Percentiles rank a stretch among this genome's conserved stretches.
phyloP scores from a whole-genome alignment of 129 eudicot species.

The Scalesia atractyloides region DNA sequence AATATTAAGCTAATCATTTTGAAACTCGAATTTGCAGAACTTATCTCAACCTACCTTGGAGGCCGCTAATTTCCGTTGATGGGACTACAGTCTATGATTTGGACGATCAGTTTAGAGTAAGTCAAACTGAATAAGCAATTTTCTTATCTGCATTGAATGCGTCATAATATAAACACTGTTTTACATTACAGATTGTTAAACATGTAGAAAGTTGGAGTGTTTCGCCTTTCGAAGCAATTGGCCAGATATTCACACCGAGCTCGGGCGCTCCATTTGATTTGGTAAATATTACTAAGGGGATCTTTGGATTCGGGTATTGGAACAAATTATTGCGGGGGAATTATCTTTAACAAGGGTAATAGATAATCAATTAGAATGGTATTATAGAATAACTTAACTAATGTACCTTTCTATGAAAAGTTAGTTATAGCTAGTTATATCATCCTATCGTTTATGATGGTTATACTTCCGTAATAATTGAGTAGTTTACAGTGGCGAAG shows the following conservation, averaged over 20 bases:
- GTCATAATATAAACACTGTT: conserved; percentile 8
- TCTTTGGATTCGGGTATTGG: too few relatives aligned
- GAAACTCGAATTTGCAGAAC: conserved; percentile 56
- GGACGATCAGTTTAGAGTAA: conserved; percentile 52
- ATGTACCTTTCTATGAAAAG: too few relatives aligned
- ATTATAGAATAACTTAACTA: too few relatives aligned
- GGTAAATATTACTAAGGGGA: conserved; percentile 17
- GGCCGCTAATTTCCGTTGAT: conserved; percentile 69
- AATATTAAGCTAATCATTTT: neutral
- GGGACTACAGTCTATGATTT: conserved; percentile 81
- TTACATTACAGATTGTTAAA: conserved; percentile 59
- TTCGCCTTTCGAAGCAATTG: conserved; percentile 84
- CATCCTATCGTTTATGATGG: too few relatives aligned
- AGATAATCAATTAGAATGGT: too few relatives aligned
- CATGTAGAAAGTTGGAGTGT: conserved; percentile 92
- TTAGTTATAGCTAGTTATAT: too few relatives aligned
- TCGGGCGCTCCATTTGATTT: conserved; percentile 13
- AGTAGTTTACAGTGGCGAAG: too few relatives aligned
- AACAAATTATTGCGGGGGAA: too few relatives aligned
- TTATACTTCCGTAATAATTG: too few relatives aligned
- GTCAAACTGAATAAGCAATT: conserved; percentile 8
- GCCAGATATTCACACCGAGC: conserved; percentile 79
- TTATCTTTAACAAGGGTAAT: too few relatives aligned
- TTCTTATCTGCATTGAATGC: neutral
- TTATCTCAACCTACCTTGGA: conserved; percentile 92